Evolutionary conservation across 257 asterid species (phyloP), one percentile per base, ranked within the genome.

Genomic region (Jaltomata sinuosa): DNA sequence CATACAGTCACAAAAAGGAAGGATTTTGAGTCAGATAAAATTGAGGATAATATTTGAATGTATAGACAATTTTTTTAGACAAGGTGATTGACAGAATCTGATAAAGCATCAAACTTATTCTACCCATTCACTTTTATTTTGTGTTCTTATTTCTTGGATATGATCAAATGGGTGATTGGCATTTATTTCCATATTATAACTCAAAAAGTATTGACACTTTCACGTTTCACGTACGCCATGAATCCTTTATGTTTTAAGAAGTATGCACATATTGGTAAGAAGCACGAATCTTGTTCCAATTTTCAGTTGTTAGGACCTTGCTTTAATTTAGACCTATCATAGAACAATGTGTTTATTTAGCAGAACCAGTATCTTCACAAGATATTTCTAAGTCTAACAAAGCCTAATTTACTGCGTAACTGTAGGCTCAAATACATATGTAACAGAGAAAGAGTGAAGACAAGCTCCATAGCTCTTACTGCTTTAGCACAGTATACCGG

Each of bases 341-440:
- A 77, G 19, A 49, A 49, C 45, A 47, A 29, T 49, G 42, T 49
- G 82, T 77, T 77, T 29, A 77, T 49, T 76, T 77, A 49, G 19
- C 82, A 49, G 29, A 27, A 61, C 45, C 29, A 77, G 82, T 49
- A 77, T 27, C 25, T 49, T 77, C 18, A 18, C 42, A 29, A 18
- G 47, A 49, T 49, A 77, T 50, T 29, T 50, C 40, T 29, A 49
- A 47, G 61, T 16, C 82, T 76, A 27, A 49, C 29, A 47, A 25
- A 47, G 45, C 45, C 80, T 85, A 54, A 52, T 50, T 61, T 86
- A 79, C 61, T 68, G 74, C 76, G 42, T 40, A 68, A 85, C 85
- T 88, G 86, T 83, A 96, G 99, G 95, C 92, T 97, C 89, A 97
- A 94, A 89, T 94, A 91, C 85, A 95, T 97, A 89, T 97, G 99